Evolutionary conservation across 148 eudicot genomes (phyloP).

Genomic region (Vaccinium vitisidaea): DNA sequence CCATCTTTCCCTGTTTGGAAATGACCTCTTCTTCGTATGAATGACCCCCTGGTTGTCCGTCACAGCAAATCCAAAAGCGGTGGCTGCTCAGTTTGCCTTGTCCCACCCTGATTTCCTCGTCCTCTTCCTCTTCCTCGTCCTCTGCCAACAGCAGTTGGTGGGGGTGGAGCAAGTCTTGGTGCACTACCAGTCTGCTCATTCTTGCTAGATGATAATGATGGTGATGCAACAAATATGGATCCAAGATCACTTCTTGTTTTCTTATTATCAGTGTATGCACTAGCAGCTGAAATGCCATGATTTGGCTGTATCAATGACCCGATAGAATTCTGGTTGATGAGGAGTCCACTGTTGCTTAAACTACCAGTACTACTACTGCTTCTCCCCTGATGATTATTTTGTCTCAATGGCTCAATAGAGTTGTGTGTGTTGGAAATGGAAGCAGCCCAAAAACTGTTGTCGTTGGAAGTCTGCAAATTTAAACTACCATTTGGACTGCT

Average conservation of each 20-base stretch:
- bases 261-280: slow-evolving; percentile 27
- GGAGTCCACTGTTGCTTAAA: slow-evolving; percentile 29
- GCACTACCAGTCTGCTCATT: slow-evolving; percentile 46
- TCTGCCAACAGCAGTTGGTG: slow-evolving; percentile 72
- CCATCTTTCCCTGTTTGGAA: neutral
- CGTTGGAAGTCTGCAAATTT: slow-evolving; percentile 30
- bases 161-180: slow-evolving; percentile 89
- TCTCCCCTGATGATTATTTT: slow-evolving; percentile 40
- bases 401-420: slow-evolving; percentile 35
- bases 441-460: slow-evolving; percentile 39
- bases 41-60: slow-evolving; percentile 11
- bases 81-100: slow-evolving; percentile 61
- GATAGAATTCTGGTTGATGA: slow-evolving; percentile 39
- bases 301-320: slow-evolving; percentile 56
- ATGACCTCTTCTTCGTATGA: neutral
- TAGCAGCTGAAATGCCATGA: slow-evolving; percentile 37
- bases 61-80: slow-evolving; percentile 82
- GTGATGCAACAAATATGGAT: slow-evolving; percentile 52
- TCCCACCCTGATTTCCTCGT: slow-evolving; percentile 62
- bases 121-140: slow-evolving; percentile 63
- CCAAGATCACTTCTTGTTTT: slow-evolving; percentile 48
- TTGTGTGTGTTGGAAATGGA: slow-evolving; percentile 25
- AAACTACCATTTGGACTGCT: slow-evolving; percentile 24
- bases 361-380: slow-evolving; percentile 25
- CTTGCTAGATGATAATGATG: slow-evolving; percentile 41